Evolutionary conservation across 768 basidiomycete species (phyloP).

Genomic region (Coprinellus micaceus): DNA sequence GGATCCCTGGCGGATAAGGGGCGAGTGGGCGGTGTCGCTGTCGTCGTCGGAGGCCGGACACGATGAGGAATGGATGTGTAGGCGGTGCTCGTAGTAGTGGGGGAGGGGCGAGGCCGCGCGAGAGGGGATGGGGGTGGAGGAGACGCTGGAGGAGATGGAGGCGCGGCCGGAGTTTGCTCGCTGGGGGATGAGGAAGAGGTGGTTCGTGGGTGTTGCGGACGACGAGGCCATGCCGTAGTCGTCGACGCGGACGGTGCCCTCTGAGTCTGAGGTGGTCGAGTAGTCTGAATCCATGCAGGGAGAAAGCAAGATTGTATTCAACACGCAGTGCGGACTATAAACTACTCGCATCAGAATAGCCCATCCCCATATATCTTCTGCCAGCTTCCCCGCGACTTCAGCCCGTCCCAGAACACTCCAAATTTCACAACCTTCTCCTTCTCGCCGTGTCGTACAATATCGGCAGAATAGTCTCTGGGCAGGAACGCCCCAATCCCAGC

Average conservation of each 20-base stretch:
- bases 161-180: slow-evolving; percentile 33
- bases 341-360: slow-evolving; percentile 33
- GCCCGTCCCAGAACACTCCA: slow-evolving; percentile 68
- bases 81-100: slow-evolving; percentile 42
- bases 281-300: slow-evolving; percentile 1
- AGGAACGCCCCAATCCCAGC: slow-evolving; percentile 45
- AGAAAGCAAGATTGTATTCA: background rate
- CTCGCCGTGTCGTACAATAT: slow-evolving; percentile 28
- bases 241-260: slow-evolving; percentile 42
- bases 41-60: slow-evolving; percentile 47
- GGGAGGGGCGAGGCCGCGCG: slow-evolving; percentile 58
- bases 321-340: background rate
- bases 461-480: slow-evolving; percentile 37
- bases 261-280: slow-evolving; percentile 21
- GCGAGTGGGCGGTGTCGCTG: slow-evolving; percentile 54
- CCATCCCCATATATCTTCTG: slow-evolving; percentile 55
- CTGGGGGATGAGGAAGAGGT: slow-evolving; percentile 32
- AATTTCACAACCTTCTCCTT: slow-evolving; percentile 62
- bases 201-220: slow-evolving; percentile 8
- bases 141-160: slow-evolving; percentile 38
- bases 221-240: slow-evolving; percentile 17
- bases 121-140: slow-evolving; percentile 57
- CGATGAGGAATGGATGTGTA: slow-evolving; percentile 41
- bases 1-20: slow-evolving; percentile 34
- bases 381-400: slow-evolving; percentile 68